These are phyloP conservation scores for Penicillium frequentans DNA, from an alignment of 2,329 filamentous ascomycete genomes.

Conservation along the genomic window DNA sequence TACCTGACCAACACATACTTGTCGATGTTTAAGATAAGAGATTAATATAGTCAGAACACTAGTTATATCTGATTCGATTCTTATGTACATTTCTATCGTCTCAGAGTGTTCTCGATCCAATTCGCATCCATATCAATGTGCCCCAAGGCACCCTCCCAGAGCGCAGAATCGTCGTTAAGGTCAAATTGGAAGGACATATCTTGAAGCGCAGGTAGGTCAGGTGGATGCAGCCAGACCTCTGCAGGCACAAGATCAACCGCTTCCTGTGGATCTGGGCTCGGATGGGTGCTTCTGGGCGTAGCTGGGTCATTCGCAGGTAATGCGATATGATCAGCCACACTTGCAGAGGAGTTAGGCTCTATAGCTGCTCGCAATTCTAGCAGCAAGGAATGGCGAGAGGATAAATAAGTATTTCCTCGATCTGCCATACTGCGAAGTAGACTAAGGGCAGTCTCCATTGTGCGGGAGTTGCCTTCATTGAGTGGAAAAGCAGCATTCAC, in stretches of 20 bases:
- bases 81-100: constrained; percentile 14
- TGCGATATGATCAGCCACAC: not conserved
- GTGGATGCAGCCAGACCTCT: constrained; percentile 19
- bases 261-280: not conserved
- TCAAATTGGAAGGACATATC: constrained; percentile 38
- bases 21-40: too few relatives aligned
- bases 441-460: constrained; percentile 50
- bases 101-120: constrained; percentile 36
- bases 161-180: constrained; percentile 38
- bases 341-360: constrained; percentile 16
- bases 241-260: not conserved
- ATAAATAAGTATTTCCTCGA: constrained; percentile 54
- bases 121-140: constrained; percentile 44
- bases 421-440: constrained; percentile 54
- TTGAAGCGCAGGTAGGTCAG: constrained; percentile 24
- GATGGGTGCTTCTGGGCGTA: not conserved
- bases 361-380: constrained; percentile 36
- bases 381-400: constrained; percentile 40
- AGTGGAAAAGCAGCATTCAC: constrained; percentile 55
- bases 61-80: too few relatives aligned
- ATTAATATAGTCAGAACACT: too few relatives aligned
- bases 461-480: constrained; percentile 41
- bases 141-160: constrained; percentile 44
- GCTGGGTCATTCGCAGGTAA: constrained; percentile 15
- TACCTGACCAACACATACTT: too few relatives aligned